Base-by-base conservation (phyloP, 495 filamentous ascomycete genomes). In the Hypoxylon subgilvum region DNA sequence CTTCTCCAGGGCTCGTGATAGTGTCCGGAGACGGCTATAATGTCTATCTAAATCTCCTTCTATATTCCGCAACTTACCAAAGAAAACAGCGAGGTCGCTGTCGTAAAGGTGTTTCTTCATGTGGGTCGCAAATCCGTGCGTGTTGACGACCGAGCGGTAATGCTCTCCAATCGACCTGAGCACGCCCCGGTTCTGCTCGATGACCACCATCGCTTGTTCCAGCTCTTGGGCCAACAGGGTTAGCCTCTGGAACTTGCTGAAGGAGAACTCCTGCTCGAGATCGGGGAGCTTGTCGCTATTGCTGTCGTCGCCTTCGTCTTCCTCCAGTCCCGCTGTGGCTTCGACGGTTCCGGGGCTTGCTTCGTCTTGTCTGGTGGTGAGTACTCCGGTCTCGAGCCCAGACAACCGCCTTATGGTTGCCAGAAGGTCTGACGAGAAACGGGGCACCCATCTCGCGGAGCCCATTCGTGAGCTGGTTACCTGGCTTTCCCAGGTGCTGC, bases 151-250 rank as follows among this genome's bases (percentile, higher is more conserved):
- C 0, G 45, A 50, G 30, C 17, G 36, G 22, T 57, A 57, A 30
- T 75, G 59, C 32, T 71, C 45, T 35, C 65, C 49, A 17, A 79
- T 52, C n/a, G 72, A 64, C n/a, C 25, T 45, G 23, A 80, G 52
- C 5, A 76, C 67, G 28, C 70, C 63, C 13, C 61, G 60, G 54
- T 77, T 77, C 16, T 72, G 39, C 36, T 71, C 68, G 1, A 79
- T 42, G 3, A 73, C 65, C 6, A 75, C 31, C 2, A 69, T 40
- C 1, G 69, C 63, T 55, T 74, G 69, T n/a, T 74, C 71, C 12
- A 65, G 56, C 50, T 74, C 73, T 13, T 78, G 72, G 39, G 75
- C 70, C 22, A 71, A 61, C n/a, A 55, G 54, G 47, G 74, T 75
- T 16, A 76, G 60, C 34, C 57, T 38, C 47, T 80, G 76, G 12